Evolutionary conservation across 2,329 filamentous ascomycete genomes (phyloP).

Genomic region (Lasiodiplodia gonubiensis): DNA sequence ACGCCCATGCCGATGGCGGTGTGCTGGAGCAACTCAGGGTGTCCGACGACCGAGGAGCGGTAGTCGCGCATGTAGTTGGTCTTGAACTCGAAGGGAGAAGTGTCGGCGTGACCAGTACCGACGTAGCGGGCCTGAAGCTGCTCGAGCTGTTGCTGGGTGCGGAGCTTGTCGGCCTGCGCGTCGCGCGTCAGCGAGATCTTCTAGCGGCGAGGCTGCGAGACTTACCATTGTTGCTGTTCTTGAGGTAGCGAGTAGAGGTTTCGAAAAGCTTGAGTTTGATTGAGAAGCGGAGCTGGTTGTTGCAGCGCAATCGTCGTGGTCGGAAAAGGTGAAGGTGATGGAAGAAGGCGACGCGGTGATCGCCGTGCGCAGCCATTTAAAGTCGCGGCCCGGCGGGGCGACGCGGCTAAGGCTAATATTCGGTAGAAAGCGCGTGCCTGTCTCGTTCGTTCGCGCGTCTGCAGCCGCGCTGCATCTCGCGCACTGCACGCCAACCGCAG

Average conservation of each 20-base stretch:
- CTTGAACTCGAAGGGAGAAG: slow-evolving; percentile 95
- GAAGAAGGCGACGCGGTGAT: slow-evolving; percentile 24
- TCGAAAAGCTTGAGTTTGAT: background rate
- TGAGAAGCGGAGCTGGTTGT: background rate
- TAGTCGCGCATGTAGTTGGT: slow-evolving; percentile 95
- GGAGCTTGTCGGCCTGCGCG: slow-evolving; percentile 86
- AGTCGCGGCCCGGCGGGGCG: too few relatives aligned
- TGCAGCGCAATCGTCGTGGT: background rate
- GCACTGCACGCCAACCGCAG: background rate
- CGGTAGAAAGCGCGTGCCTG: background rate
- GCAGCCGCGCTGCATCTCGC: background rate
- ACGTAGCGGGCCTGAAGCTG: slow-evolving; percentile 94
- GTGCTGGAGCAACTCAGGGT: slow-evolving; percentile 85
- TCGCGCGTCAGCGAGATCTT: slow-evolving; percentile 5
- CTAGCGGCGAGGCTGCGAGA: background rate
- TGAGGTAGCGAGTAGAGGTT: background rate
- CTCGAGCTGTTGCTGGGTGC: slow-evolving; percentile 96
- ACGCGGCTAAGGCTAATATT: too few relatives aligned
- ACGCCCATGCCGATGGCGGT: slow-evolving; percentile 90
- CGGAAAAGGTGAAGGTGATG: background rate
- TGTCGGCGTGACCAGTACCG: slow-evolving; percentile 95
- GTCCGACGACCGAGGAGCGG: slow-evolving; percentile 85
- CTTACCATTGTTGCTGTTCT: background rate
- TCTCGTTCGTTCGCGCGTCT: slow-evolving; percentile 14
- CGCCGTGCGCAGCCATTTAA: slow-evolving; percentile 1